Evolutionary conservation across 2,329 filamentous ascomycete genomes (phyloP), one percentile per base, ranked within the genome.

Genomic region (Aplosporella prunicola): DNA sequence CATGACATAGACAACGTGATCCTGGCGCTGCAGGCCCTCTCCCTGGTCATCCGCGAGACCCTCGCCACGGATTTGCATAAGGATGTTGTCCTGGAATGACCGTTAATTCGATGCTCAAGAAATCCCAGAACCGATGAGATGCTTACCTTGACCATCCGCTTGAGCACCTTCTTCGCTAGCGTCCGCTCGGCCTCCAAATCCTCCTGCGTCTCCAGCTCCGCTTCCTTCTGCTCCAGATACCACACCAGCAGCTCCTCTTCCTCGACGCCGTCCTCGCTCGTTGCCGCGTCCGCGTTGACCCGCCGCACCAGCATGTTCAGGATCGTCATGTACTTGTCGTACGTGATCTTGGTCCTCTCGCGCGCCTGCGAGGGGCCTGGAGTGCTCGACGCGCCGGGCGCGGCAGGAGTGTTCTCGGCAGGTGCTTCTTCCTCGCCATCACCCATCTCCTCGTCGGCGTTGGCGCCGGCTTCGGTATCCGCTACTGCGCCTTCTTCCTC

Each of bases 271-370:
- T 94, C 85, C 26, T 84, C 85, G 0, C 68, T 74, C 9, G 70
- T 67, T 5, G 71, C 60, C 61, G 96, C 87, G 51, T 93, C 86
- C 39, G 89, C 82, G 49, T 81, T 85, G 50, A 98, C 78, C 16
- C 82, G 78, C 47, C 80, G 76, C 20, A 95, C 83, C 31, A 98
- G 69, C 52, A 84, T 63, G 57, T 93, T 94, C 42, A 94, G 76
- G 59, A 96, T 94, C 52, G 76, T 73, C 57, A 89, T 83, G 62
- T 93, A 98, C 61, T 93, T 91, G 52, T 96, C 89, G 53, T 93
- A 93, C 3, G 87, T 93, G 55, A 98, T 89, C 52, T 87, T 91
- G 37, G 84, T 91, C 64, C 82, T 87, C 48, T 71, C 67, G 33
- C 68, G 66, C 23, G 13, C 36, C 62, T 20, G 15, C 13, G 16